phyloP scores from a whole-genome alignment of 2,329 filamentous ascomycete species.

The Arthrobotrys pseudoclavata region DNA sequence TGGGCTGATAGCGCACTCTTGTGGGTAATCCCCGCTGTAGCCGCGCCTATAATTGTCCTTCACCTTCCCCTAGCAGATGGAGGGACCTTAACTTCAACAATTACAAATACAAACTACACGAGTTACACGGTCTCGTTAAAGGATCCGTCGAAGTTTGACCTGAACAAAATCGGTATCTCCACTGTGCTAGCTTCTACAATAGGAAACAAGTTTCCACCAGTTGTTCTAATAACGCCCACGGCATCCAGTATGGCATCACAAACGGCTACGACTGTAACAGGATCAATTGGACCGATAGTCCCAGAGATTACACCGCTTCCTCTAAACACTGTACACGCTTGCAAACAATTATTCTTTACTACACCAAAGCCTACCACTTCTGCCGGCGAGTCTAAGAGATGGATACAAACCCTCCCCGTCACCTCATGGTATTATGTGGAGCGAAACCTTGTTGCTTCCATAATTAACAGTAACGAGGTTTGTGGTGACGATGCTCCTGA shows the following conservation, averaged over 20 bases:
- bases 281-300: background rate
- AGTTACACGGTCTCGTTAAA: slow-evolving; percentile 15
- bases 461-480: slow-evolving; percentile 9
- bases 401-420: slow-evolving; percentile 5
- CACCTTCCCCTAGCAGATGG: background rate
- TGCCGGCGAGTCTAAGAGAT: background rate
- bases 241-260: background rate
- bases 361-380: background rate
- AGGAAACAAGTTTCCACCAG: background rate
- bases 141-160: slow-evolving; percentile 1
- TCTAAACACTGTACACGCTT: background rate
- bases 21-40: background rate
- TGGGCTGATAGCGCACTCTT: slow-evolving; percentile 5
- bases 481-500: slow-evolving; percentile 8
- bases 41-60: background rate
- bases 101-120: background rate
- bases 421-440: slow-evolving; percentile 20
- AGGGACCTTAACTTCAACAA: background rate
- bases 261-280: background rate
- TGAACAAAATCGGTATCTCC: background rate
- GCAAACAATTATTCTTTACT: background rate
- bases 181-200: background rate
- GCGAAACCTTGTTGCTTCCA: background rate
- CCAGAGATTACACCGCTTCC: background rate
- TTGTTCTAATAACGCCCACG: background rate